Evolutionary conservation across 192 early-diverging fungal species (phyloP).

Genomic region (Fimicolochytrium jonesii): DNA sequence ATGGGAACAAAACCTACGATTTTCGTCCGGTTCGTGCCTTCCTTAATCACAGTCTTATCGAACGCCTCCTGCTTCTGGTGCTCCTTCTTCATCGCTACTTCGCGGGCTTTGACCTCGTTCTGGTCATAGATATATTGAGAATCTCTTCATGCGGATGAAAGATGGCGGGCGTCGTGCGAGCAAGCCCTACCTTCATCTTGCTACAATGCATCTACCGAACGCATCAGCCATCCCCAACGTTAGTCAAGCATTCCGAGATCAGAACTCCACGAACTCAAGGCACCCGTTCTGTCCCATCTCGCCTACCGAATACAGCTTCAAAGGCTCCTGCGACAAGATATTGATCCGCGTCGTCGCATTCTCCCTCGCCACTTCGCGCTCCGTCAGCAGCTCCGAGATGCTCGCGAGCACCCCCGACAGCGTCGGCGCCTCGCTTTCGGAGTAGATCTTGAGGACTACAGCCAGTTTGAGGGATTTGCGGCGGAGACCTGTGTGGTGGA

Average conservation of each 20-base stretch:
- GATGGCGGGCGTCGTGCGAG: too few species aligned
- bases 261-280: too few species aligned
- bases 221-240: background rate
- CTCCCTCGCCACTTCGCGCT: conserved; percentile 25
- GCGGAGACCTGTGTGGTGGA: conserved; percentile 28
- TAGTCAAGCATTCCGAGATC: background rate
- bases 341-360: conserved; percentile 24
- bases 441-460: conserved; percentile 29
- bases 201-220: conserved; percentile 8
- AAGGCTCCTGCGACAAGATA: conserved; percentile 26
- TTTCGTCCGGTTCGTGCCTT: conserved; percentile 30
- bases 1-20: too few species aligned
- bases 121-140: too few species aligned
- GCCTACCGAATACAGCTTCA: conserved; percentile 31
- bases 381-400: conserved; percentile 20
- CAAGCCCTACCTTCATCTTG: conserved; percentile 20
- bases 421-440: conserved; percentile 20
- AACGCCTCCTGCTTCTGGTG: conserved; percentile 20
- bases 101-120: conserved; percentile 25
- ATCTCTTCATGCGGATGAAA: too few species aligned
- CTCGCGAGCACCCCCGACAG: conserved; percentile 7
- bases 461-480: conserved; percentile 34
- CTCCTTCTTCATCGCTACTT: conserved; percentile 31
- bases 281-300: background rate
- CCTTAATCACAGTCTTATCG: conserved; percentile 27